These are phyloP conservation scores for Thalia dealbata DNA, from an alignment of 176 grass and related monocot genomes.

Conservation along the genomic window DNA sequence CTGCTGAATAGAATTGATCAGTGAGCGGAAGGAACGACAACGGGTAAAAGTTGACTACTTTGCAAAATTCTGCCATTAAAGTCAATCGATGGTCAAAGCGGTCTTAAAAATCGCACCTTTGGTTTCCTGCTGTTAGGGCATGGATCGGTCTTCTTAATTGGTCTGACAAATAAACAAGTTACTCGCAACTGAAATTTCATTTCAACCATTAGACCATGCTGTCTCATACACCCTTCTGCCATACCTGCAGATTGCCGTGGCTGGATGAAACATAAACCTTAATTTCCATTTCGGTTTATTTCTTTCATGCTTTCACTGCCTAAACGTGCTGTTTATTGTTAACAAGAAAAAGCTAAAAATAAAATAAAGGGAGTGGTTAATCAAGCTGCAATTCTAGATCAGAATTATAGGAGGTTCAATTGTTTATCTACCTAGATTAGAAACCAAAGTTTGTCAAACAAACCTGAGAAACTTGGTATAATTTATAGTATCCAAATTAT, in stretches of 20 bases:
- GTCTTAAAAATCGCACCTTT: neutral
- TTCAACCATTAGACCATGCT: neutral
- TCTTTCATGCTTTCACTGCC: too few relatives aligned
- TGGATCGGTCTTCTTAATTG: neutral
- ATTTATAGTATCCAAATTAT: too few relatives aligned
- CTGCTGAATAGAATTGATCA: neutral
- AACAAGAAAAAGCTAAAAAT: too few relatives aligned
- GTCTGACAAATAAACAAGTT: too few relatives aligned
- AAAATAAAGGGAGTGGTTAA: too few relatives aligned
- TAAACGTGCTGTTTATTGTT: too few relatives aligned
- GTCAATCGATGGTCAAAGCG: neutral
- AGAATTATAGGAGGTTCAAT: too few relatives aligned
- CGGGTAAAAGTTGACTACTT: neutral
- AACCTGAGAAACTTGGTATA: too few relatives aligned
- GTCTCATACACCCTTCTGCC: neutral
- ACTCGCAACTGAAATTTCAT: neutral
- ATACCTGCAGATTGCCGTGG: neutral
- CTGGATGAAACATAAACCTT: neutral
- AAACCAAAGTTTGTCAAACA: too few relatives aligned
- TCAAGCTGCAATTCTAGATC: too few relatives aligned
- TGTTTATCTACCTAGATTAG: too few relatives aligned
- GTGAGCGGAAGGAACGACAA: neutral
- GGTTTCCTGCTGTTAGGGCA: neutral
- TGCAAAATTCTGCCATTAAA: neutral
- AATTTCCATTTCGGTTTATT: neutral